Evolutionary conservation across 495 filamentous ascomycete genomes (phyloP), one percentile per base, ranked within the genome.

Genomic region (Aspergillus sclerotiicarbonarius): DNA sequence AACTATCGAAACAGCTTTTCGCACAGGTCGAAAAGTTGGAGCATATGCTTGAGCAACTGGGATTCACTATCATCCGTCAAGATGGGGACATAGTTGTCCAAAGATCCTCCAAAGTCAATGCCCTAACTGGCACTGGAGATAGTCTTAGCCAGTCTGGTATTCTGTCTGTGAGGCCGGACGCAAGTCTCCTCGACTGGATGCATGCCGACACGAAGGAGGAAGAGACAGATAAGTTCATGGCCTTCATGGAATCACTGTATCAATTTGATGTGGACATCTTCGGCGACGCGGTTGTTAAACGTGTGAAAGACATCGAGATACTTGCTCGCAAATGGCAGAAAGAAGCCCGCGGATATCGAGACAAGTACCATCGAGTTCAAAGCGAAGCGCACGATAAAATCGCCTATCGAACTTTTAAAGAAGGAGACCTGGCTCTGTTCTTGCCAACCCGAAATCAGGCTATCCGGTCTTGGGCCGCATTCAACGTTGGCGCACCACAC

Each of bases 401-500:
- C 63, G 92, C 95, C n/a, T 96, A 90, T 68, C 88, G 89, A 48
- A 85, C 91, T 18, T 99, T 98, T 80, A 98, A 96, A 67, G 90
- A 96, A 70, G 93, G 93, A 13, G 94, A 99, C 66, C 82, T 99
- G 15, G 95, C 93, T 20, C 80, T 99, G 9, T 99, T 99, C 77
- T 79, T 98, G 12, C 94, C 94, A 0, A 99, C 94, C 0, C 80
- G 92, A 20, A 97, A 98, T 61, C 92, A 96, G 68, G 88, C 87
- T 21, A 94, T 91, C 6, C 87, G 94, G 9, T 92, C 94, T 4
- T 99, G 94, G 94, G 94, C 94, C 5, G 94, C 95, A 4, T 99
- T 99, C 78, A 99, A 99, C 66, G 87, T 98, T 47, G 91, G 91
- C 0, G 93, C 91, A 51, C 94, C 94, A 13, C 94, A 99, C 70